Evolutionary conservation across 2,329 filamentous ascomycete genomes (phyloP).

Genomic region (Xylariales sp.): DNA sequence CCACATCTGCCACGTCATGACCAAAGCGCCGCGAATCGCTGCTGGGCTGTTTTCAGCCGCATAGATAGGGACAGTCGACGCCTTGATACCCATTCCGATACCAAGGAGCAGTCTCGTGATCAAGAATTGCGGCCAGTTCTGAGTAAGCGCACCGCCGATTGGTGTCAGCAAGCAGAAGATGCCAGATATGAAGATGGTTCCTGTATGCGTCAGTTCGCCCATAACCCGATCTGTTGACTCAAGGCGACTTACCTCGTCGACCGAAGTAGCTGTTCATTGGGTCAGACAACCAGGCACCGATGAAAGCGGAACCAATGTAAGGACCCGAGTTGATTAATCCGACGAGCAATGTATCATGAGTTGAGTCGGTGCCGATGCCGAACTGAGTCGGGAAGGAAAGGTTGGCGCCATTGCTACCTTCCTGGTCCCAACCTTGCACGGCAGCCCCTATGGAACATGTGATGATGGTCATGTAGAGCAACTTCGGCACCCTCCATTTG

Average conservation of each 20-base stretch:
- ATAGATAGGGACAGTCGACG: constrained; percentile 54
- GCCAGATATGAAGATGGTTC: constrained; percentile 24
- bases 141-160: constrained; percentile 28
- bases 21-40: constrained; percentile 58
- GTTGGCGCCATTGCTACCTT: constrained; percentile 34
- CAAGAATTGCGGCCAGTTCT: constrained; percentile 58
- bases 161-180: constrained; percentile 1
- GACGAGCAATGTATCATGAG: constrained; percentile 49
- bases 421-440: constrained; percentile 44
- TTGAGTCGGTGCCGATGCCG: constrained; percentile 33
- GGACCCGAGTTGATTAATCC: constrained; percentile 51
- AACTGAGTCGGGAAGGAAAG: constrained; percentile 39
- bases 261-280: constrained; percentile 39
- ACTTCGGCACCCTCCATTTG: constrained; percentile 62
- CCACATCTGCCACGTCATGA: constrained; percentile 65
- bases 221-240: too few species aligned
- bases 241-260: constrained; percentile 32
- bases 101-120: constrained; percentile 63
- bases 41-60: constrained; percentile 62
- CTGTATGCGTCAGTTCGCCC: neutral
- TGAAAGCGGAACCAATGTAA: constrained; percentile 37
- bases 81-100: constrained; percentile 64
- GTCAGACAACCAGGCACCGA: constrained; percentile 46
- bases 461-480: constrained; percentile 60
- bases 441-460: constrained; percentile 40